Percentiles rank a stretch among this genome's conserved stretches.
Evolutionary conservation across 1,284 basidiomycete species (phyloP).

Genomic region (Ganoderma multipileum): DNA sequence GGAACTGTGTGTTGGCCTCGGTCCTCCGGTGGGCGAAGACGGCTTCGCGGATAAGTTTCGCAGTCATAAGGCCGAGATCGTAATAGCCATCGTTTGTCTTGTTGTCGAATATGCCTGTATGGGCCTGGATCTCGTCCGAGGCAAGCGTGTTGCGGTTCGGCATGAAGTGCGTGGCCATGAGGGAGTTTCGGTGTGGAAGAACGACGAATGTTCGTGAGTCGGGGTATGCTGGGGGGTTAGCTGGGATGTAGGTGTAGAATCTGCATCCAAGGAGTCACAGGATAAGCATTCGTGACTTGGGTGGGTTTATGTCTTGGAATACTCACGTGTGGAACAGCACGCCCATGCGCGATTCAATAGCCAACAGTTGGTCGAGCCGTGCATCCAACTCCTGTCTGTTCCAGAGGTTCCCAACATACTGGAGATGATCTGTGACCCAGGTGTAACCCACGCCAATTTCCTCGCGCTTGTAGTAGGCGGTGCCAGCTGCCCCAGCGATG

Average conservation of each 20-base stretch:
- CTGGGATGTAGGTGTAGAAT: conserved; percentile 79
- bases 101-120: conserved; percentile 88
- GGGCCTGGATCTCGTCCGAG: conserved; percentile 84
- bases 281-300: background rate
- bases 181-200: conserved; percentile 65
- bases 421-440: conserved; percentile 90
- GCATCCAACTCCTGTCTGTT: conserved; percentile 70
- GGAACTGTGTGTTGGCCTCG: conserved; percentile 9
- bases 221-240: conserved; percentile 59
- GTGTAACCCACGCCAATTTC: conserved; percentile 76
- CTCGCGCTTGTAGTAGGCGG: conserved; percentile 80
- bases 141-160: conserved; percentile 72
- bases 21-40: conserved; percentile 36
- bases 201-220: conserved; percentile 78
- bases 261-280: conserved; percentile 46
- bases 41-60: conserved; percentile 64
- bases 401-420: conserved; percentile 91
- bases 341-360: conserved; percentile 64
- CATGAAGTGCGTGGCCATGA: conserved; percentile 61
- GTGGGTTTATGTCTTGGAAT: too few relatives aligned
- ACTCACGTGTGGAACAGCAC: conserved; percentile 76
- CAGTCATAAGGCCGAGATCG: conserved; percentile 76
- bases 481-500: conserved; percentile 84
- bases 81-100: conserved; percentile 92
- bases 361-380: conserved; percentile 70